Percentiles rank a stretch among this genome's conserved stretches.
Evolutionary conservation across 1,284 basidiomycete genomes (phyloP).

Genomic region (Microbotryum saponariae): DNA sequence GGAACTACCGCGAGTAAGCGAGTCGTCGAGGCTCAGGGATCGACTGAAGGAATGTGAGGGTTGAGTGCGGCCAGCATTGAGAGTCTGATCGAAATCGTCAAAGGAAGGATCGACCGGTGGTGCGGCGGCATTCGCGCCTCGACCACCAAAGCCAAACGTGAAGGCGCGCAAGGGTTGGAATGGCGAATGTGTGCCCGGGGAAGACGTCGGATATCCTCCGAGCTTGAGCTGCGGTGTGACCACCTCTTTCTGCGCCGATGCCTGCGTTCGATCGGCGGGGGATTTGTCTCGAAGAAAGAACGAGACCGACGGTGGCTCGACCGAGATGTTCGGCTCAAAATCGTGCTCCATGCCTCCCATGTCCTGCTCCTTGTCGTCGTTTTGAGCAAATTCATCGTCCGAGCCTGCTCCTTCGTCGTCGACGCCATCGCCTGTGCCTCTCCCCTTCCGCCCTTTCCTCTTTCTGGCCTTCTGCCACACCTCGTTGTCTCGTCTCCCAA

Average conservation of each 20-base stretch:
- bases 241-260: not conserved
- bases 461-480: conserved; percentile 30
- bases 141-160: not conserved
- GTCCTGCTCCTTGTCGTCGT: conserved; percentile 9
- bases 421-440: conserved; percentile 4
- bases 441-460: conserved; percentile 13
- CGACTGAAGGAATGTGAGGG: not conserved
- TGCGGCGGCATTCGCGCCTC: not conserved
- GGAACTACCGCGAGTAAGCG: conserved; percentile 52
- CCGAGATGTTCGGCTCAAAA: not conserved
- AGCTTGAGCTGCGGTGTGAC: not conserved
- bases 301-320: conserved; percentile 8
- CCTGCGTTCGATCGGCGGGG: not conserved
- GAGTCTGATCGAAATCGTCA: conserved; percentile 20
- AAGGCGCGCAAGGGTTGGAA: conserved; percentile 1
- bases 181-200: not conserved
- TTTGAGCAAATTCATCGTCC: conserved; percentile 4
- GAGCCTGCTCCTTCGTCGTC: conserved; percentile 8
- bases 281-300: conserved; percentile 27
- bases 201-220: not conserved
- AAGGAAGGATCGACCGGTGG: conserved; percentile 13
- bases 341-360: conserved; percentile 3
- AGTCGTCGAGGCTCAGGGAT: conserved; percentile 44
- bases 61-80: conserved; percentile 5
- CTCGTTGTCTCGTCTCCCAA: conserved; percentile 24